Conservation (phyloP, 2,329 filamentous ascomycete genomes). For the Fusarium sp. region DNA sequence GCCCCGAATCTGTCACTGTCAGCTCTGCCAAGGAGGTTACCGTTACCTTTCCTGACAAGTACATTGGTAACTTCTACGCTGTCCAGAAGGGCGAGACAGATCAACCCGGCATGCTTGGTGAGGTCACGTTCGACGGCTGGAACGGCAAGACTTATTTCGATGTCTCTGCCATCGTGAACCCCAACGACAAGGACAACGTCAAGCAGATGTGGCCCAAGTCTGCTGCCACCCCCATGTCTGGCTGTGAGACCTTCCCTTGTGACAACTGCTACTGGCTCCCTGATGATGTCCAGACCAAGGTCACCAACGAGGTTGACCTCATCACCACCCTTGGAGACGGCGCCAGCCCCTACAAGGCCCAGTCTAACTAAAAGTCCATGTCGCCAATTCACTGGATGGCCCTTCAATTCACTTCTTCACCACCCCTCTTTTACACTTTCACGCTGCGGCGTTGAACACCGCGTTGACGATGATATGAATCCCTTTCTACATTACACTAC, state of each 20-base stretch:
- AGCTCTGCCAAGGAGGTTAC: slow-evolving; percentile 49
- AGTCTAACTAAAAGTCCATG: slow-evolving; percentile 17
- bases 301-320: slow-evolving; percentile 58
- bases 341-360: slow-evolving; percentile 33
- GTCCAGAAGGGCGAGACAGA: slow-evolving; percentile 55
- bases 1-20: slow-evolving; percentile 53
- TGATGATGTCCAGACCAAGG: slow-evolving; percentile 66
- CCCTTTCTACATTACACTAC: slow-evolving; percentile 24
- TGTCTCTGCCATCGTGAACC: slow-evolving; percentile 66
- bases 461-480: slow-evolving; percentile 41
- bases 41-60: slow-evolving; percentile 55
- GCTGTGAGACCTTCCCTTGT: slow-evolving; percentile 63
- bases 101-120: slow-evolving; percentile 61
- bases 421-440: slow-evolving; percentile 6
- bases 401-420: slow-evolving; percentile 22
- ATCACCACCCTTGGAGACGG: slow-evolving; percentile 60
- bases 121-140: slow-evolving; percentile 61
- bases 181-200: slow-evolving; percentile 59
- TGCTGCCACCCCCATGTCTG: slow-evolving; percentile 54
- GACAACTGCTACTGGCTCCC: slow-evolving; percentile 61
- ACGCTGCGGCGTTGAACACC: slow-evolving; percentile 42
- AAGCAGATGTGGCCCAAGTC: slow-evolving; percentile 62
- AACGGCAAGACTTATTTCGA: slow-evolving; percentile 63
- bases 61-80: slow-evolving; percentile 63
- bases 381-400: slow-evolving; percentile 20